These are phyloP conservation scores for Plasmodium relictum DNA, from an alignment of 169 alveolate genomes.

Conservation along the genomic window DNA sequence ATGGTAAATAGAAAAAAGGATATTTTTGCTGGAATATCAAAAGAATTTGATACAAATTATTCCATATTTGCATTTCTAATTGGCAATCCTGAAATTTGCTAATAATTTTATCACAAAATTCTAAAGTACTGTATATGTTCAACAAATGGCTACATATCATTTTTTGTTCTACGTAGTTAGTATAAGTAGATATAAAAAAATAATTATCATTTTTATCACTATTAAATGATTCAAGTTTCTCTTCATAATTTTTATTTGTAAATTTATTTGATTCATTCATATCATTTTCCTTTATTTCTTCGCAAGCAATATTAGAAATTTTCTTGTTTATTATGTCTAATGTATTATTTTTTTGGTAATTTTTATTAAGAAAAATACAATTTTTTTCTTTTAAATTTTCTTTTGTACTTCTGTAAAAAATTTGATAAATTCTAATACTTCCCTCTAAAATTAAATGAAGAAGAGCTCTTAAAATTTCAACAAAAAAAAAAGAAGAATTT, in stretches of 20 bases:
- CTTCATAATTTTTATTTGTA: too few species aligned
- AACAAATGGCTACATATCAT: slow-evolving; percentile 62
- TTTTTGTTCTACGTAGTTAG: slow-evolving; percentile 67
- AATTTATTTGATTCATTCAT: too few species aligned
- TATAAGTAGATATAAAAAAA: slow-evolving; percentile 62
- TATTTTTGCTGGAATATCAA: slow-evolving; percentile 69
- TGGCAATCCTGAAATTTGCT: slow-evolving; percentile 20
- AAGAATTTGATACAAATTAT: slow-evolving; percentile 38
- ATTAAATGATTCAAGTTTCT: too few species aligned
- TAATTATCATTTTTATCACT: slow-evolving; percentile 3
- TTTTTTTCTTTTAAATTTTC: not conserved
- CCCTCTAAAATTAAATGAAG: slow-evolving; percentile 37
- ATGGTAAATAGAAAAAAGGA: slow-evolving; percentile 70
- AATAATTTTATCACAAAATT: slow-evolving; percentile 22
- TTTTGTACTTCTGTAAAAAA: not conserved
- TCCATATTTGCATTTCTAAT: slow-evolving; percentile 75
- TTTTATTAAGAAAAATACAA: too few species aligned
- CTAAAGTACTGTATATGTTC: slow-evolving; percentile 38
- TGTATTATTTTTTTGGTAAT: too few species aligned
- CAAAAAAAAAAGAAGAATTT: slow-evolving; percentile 10
- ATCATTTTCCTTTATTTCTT: too few species aligned
- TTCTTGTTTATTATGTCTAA: too few species aligned
- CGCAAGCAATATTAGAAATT: too few species aligned
- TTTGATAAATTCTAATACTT: slow-evolving; percentile 23
- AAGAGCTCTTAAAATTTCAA: slow-evolving; percentile 31